Conservation (phyloP, 2,329 filamentous ascomycete species). For the Tolypocladium ovalisporum region DNA sequence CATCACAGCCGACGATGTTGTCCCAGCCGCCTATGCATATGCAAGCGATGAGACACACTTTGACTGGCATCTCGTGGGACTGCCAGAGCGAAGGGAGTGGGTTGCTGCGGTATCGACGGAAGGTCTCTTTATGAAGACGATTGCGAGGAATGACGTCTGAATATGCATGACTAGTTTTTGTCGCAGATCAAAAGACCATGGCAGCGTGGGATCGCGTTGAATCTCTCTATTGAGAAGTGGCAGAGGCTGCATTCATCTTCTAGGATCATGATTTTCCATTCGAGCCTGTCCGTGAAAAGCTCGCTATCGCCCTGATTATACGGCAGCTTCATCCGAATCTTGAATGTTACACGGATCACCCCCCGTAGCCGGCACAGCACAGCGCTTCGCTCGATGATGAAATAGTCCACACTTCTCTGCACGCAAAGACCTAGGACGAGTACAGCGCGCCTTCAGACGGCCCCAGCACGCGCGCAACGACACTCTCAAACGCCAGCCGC, state of each 20-base stretch:
- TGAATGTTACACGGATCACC: neutral
- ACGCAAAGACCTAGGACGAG: neutral
- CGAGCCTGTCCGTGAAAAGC: neutral
- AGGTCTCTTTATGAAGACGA: neutral
- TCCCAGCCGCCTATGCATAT: neutral
- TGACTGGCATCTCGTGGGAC: neutral
- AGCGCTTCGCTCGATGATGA: neutral
- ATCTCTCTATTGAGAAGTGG: neutral
- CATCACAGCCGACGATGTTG: neutral
- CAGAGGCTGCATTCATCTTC: neutral
- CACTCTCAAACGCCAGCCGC: slow-evolving; percentile 33
- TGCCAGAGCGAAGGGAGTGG: neutral
- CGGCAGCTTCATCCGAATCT: neutral
- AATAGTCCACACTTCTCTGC: neutral
- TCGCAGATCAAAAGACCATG: neutral
- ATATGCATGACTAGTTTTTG: neutral
- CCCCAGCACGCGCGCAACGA: slow-evolving; percentile 27
- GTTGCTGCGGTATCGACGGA: neutral
- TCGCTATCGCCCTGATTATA: too few relatives aligned
- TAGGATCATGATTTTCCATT: neutral
- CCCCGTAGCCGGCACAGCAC: neutral
- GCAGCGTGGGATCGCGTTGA: neutral
- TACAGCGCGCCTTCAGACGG: slow-evolving; percentile 3
- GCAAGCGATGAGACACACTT: neutral
- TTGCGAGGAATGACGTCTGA: neutral